Base-by-base conservation (phyloP, 192 early-diverging fungal genomes). In the Umbelopsis sp. region DNA sequence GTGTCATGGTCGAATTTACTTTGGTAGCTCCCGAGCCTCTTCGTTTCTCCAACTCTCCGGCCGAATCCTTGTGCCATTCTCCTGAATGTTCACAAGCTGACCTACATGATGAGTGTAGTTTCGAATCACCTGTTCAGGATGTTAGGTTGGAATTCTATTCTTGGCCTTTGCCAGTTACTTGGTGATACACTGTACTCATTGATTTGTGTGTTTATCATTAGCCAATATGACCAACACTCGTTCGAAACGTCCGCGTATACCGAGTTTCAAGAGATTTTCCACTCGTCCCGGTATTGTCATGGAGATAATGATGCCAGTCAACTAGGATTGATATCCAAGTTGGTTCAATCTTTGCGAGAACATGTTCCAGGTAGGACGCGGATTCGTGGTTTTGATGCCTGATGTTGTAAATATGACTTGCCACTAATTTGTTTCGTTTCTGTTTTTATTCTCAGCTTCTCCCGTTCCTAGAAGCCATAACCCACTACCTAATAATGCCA, bases 401-500 rank as follows among this genome's bases (percentile, higher is more conserved):
- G 16, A 21, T 49, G 48, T 49, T 49, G 20, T 13, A 49, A 21
- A 49, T 49, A 20, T 49, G 27, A 30, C 55, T 35, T 12, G 12
- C 13, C 0, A 16, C 11, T 61, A 22, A 30, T 23, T 51, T 30
- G 27, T 30, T 21, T 21, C 51, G 21, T 25, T 52, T 52, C 21
- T 21, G 12, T 52, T 21, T 21, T 52, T 22, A 52, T 30, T 61
- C 4, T 35, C 55, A 61, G 55, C 55, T 30, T 61, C 55, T 5
- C 55, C 55, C 12, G 55, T 61, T 16, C 55, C 55, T 35, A 22
- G 55, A 61, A 61, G 55, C 33, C 55, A 61, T 30, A 61, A 61
- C 18, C 55, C 55, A 35, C 55, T 61, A n/a, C 55, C 55, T n/a
- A 61, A 61, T 18, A 61, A 61, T 61, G 55, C 55, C 30, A 61